A percentile compares a stretch with the other conserved stretches of the same genome.
These are phyloP conservation scores for Neopestalotiopsis clavispora DNA, from an alignment of 2,329 filamentous ascomycete species.

Conservation along the genomic window DNA sequence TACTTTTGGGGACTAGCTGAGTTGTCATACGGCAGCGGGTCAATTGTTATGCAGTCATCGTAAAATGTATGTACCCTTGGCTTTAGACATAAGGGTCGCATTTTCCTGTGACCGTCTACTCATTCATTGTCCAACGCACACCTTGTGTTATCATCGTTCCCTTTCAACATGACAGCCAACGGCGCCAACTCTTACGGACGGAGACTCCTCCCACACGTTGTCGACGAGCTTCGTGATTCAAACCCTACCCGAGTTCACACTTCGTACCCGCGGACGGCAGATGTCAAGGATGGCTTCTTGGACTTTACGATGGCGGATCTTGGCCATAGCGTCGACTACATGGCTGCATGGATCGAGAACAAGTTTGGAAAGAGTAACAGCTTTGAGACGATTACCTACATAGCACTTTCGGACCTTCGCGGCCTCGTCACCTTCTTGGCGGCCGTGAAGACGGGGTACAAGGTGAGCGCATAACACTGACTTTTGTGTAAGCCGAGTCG, in stretches of 20 bases:
- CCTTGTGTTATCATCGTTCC: too few species aligned
- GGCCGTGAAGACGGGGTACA: constrained; percentile 41
- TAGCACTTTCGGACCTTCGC: constrained; percentile 34
- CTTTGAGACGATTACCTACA: constrained; percentile 30
- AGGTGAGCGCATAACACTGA: constrained; percentile 21
- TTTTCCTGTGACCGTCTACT: too few species aligned
- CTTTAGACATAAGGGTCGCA: too few species aligned
- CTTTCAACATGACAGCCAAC: neutral
- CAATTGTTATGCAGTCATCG: too few species aligned
- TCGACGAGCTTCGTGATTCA: constrained; percentile 19
- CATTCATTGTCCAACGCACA: neutral
- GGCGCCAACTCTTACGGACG: constrained; percentile 20
- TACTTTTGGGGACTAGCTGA: neutral
- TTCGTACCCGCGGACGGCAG: constrained; percentile 19
- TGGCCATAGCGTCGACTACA: constrained; percentile 28
- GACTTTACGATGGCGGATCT: constrained; percentile 24
- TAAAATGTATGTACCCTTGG: too few species aligned
- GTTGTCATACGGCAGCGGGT: neutral
- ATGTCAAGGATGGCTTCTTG: constrained; percentile 22
- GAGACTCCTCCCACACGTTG: constrained; percentile 20
- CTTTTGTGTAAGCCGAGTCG: neutral
- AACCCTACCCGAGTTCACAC: constrained; percentile 22
- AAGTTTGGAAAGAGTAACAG: constrained; percentile 24
- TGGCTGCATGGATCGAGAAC: constrained; percentile 31
- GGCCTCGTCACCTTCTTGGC: constrained; percentile 36